Conservation (phyloP, 2,329 filamentous ascomycete species). For the Fusarium anguioides region DNA sequence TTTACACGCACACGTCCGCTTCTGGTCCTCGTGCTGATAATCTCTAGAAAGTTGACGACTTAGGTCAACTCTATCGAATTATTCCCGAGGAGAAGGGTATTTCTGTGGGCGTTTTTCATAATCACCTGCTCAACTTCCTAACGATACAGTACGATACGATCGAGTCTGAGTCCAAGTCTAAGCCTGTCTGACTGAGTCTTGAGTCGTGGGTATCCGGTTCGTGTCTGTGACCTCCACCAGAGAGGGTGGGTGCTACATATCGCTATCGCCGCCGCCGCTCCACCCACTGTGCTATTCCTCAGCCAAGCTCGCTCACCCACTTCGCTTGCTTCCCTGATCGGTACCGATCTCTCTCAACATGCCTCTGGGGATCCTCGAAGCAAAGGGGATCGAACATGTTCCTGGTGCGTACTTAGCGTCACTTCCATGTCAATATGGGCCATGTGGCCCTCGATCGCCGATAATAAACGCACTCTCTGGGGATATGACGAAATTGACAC, state of each 20-base stretch:
- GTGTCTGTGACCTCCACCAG: not conserved
- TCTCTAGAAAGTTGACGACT: slow-evolving; percentile 7
- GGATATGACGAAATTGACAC: slow-evolving; percentile 28
- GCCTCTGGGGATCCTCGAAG: slow-evolving; percentile 77
- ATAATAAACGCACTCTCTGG: not conserved
- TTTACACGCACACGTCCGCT: slow-evolving; percentile 18
- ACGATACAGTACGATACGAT: too few species aligned
- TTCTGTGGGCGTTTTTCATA: not conserved
- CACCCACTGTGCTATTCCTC: slow-evolving; percentile 16
- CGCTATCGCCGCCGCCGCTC: slow-evolving; percentile 22
- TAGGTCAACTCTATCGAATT: slow-evolving; percentile 1
- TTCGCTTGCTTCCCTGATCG: slow-evolving; percentile 12
- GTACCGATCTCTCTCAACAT: slow-evolving; percentile 43
- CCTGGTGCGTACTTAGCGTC: slow-evolving; percentile 67
- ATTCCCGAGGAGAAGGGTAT: not conserved
- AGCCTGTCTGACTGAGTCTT: too few species aligned
- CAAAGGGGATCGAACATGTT: slow-evolving; percentile 73
- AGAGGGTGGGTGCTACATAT: slow-evolving; percentile 20
- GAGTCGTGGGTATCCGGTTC: not conserved
- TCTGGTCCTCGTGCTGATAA: slow-evolving; percentile 8
- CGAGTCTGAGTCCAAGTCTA: too few species aligned
- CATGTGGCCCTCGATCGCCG: not conserved
- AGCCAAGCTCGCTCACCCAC: slow-evolving; percentile 13
- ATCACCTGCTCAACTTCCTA: not conserved
- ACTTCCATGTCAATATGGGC: not conserved